Base-by-base conservation (phyloP, 306 rosid species). In the Nissolia schottii region DNA sequence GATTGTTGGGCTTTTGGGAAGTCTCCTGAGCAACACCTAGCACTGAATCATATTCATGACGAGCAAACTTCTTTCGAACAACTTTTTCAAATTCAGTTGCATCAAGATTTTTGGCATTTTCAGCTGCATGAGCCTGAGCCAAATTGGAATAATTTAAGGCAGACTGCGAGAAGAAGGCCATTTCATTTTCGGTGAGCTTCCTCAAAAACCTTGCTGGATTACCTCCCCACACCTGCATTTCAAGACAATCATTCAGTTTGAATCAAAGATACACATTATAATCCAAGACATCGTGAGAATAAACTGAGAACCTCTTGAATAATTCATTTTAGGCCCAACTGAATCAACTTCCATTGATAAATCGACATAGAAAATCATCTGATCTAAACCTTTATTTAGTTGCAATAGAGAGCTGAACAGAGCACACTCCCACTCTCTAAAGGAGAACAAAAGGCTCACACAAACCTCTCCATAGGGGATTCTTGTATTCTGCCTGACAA, bases 391-490 rank as follows among this genome's bases (percentile, higher is more conserved):
- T 68, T 60, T 19, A 64, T 64, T 20, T 55, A 28, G 34, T 51
- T 63, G 40, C 29, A 65, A 45, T 24, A 60, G 27, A 20, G 11
- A 29, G 25, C 48, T 16, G 68, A 24, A 48, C 22, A 49, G 18
- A 34, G 73, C 58, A 64, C 24, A 53, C 7, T 34, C 66, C 46
- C 53, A 25, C 48, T 48, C 57, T 41, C 10, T 18, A 5, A 34
- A 27, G 43, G 16, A 76, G 67, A 60, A 57, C 12, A 48, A 40
- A 55, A 28, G 67, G 35, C n/a, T 72, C 80, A 57, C 31, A 73
- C 89, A 76, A 69, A 94, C 98, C 97, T 93, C 97, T 75, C 98
- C 98, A 73, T 81, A 89, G 22, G 97, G 98, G 66, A 93, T 85
- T 76, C 93, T 89, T 32, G 97, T 87, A 73, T 91, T 91, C 82